Evolutionary conservation across 2,329 filamentous ascomycete species (phyloP).

Genomic region (Penicillium capsulatum): DNA sequence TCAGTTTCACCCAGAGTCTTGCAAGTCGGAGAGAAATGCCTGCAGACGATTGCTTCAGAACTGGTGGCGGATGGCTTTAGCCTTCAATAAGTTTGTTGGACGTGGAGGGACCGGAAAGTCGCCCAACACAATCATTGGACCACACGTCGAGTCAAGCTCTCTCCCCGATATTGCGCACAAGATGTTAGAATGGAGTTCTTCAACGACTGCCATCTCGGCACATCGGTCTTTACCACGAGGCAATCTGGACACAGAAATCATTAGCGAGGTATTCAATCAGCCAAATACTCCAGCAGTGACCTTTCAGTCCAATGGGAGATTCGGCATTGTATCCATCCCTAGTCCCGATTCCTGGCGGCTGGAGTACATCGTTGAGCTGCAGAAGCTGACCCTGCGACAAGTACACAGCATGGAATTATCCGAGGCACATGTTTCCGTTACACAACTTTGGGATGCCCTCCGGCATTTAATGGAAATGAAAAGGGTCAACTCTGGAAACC

Average conservation of each 20-base stretch:
- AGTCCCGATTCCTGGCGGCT: conserved; percentile 36
- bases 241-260: conserved; percentile 28
- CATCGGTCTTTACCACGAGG: conserved; percentile 24
- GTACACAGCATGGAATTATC: conserved; percentile 10
- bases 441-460: conserved; percentile 35
- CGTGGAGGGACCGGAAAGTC: conserved; percentile 21
- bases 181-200: conserved; percentile 33
- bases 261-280: conserved; percentile 34
- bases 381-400: conserved; percentile 24
- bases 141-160: conserved; percentile 12
- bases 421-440: conserved; percentile 19
- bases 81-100: conserved; percentile 53
- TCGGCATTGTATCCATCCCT: conserved; percentile 36
- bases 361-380: conserved; percentile 29
- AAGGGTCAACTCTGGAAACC: conserved; percentile 33
- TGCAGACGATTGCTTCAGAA: conserved; percentile 60
- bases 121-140: conserved; percentile 18
- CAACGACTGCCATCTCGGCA: conserved; percentile 25
- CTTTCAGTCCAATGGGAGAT: conserved; percentile 44
- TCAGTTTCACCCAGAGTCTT: conserved; percentile 90
- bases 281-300: conserved; percentile 32
- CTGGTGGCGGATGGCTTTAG: conserved; percentile 66
- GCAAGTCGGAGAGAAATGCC: conserved; percentile 63
- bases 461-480: conserved; percentile 41
- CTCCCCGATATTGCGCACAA: conserved; percentile 47